phyloP scores from a whole-genome alignment of 345 rosid genomes.

The Hypericum androsaemum region DNA sequence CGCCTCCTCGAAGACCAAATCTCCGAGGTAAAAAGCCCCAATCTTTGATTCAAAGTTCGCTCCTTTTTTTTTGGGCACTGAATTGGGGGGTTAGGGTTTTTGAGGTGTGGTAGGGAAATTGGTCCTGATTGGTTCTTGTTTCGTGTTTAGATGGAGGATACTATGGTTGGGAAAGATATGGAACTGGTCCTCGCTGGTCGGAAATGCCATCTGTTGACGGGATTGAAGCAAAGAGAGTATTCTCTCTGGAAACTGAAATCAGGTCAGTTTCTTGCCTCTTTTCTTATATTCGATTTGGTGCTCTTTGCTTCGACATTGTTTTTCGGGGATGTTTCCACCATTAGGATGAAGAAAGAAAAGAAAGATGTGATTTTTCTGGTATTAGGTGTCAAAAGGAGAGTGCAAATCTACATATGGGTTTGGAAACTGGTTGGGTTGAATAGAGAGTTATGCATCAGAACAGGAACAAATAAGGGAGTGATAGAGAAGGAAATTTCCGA shows the following conservation, averaged over 20 bases:
- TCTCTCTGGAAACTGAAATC: conserved; percentile 40
- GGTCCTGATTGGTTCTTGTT: background rate
- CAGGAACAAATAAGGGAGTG: no score
- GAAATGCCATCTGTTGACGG: conserved; percentile 46
- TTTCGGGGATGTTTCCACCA: no score
- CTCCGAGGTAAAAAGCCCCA: conserved; percentile 30
- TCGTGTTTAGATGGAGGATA: conserved; percentile 31
- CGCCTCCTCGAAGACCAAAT: conserved; percentile 36
- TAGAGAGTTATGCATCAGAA: no score
- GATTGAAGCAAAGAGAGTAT: conserved; percentile 44
- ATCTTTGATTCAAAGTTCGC: conserved; percentile 4
- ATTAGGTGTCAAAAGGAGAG: no score
- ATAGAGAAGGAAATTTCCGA: no score
- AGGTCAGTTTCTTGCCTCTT: conserved; percentile 21
- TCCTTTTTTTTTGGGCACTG: conserved; percentile 3
- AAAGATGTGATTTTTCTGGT: no score
- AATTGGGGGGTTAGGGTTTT: conserved; percentile 24
- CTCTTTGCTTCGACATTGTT: no score
- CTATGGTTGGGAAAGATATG: conserved; percentile 37
- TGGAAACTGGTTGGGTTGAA: no score
- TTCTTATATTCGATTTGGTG: background rate
- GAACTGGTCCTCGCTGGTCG: conserved; percentile 29
- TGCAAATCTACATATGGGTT: no score
- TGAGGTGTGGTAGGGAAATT: conserved; percentile 3
- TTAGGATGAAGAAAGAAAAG: no score